Evolutionary conservation across 495 filamentous ascomycete genomes (phyloP).

Genomic region (Penicillium paradoxum): DNA sequence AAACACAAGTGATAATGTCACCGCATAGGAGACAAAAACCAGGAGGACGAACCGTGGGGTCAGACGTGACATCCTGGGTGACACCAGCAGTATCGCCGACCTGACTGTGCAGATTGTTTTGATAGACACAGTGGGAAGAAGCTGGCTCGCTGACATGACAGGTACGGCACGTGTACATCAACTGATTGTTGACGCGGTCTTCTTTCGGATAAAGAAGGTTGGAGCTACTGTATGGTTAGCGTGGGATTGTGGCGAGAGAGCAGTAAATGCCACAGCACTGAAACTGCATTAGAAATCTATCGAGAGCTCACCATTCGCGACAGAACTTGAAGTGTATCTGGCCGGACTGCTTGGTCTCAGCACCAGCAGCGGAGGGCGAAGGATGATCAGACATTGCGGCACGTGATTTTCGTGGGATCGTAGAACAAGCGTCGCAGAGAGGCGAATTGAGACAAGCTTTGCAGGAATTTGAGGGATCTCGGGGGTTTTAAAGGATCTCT

Average conservation of each 20-base stretch:
- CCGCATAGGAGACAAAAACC: slow-evolving; percentile 52
- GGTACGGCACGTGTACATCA: slow-evolving; percentile 80
- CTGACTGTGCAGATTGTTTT: slow-evolving; percentile 82
- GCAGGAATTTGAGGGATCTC: neutral
- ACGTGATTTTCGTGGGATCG: neutral
- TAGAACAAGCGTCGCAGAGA: neutral
- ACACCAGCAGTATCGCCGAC: slow-evolving; percentile 95
- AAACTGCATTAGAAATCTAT: no score
- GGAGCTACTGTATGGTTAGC: slow-evolving; percentile 49
- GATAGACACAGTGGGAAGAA: slow-evolving; percentile 81
- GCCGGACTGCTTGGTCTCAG: slow-evolving; percentile 56
- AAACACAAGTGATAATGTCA: slow-evolving; percentile 43
- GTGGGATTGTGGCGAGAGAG: neutral
- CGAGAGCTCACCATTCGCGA: slow-evolving; percentile 71
- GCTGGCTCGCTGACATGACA: slow-evolving; percentile 86
- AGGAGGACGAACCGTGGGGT: slow-evolving; percentile 88
- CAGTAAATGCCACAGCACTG: neutral
- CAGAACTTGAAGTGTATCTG: slow-evolving; percentile 96
- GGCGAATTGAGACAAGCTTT: neutral
- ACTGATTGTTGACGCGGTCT: slow-evolving; percentile 58
- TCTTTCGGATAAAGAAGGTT: slow-evolving; percentile 98
- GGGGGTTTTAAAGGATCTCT: neutral
- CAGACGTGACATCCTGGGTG: slow-evolving; percentile 89
- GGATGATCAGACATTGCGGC: slow-evolving; percentile 58
- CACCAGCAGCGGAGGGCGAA: slow-evolving; percentile 46